Evolutionary conservation across 306 rosid genomes (phyloP), one percentile per base, ranked within the genome.

Genomic region (Begonia peltatifolia): DNA sequence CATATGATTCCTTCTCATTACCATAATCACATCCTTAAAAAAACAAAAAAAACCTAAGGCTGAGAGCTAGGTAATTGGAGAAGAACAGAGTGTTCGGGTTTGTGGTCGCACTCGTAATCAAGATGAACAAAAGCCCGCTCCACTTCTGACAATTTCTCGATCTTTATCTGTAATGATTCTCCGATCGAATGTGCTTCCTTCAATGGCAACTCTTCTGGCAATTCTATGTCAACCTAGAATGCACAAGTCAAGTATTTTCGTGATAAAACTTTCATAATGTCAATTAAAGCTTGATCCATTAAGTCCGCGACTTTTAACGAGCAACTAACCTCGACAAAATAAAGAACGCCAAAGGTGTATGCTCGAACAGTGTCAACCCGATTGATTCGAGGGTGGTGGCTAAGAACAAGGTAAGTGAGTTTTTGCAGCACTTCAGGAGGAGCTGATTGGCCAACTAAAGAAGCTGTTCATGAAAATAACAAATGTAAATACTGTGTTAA

Each of bases 281-380:
- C 2, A 3, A 30, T 30, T 7, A 6, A 30, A 30, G 1, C 38
- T 30, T 9, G 1, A 30, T 5, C 7, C 1, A 30, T 30, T 2
- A 20, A 20, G 23, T 20, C 23, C 23, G 6, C 8, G 38, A 30
- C 38, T 30, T 30, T 30, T 7, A 9, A 30, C 1, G 9, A 30
- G 1, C 38, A 7, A 63, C 76, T 59, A 57, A 90, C 95, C 99
- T 90, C 99, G 9, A 90, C 99, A 67, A 90, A 90, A 74, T 86
- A 90, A 55, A 90, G 85, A 71, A 64, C 99, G 0, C 99, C 99
- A 56, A 90, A 90, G 56, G 96, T 90, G 79, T 90, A 90, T 5
- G 99, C 99, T 0, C 99, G 95, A 61, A 90, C 93, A 7, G 99
- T 90, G 71, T 90, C 99, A 14, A 92, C 52, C 0, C 96, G 94